A percentile compares a stretch with the other conserved stretches of the same genome.
These are phyloP conservation scores for Paecilomyces fulvus DNA, from an alignment of 2,329 filamentous ascomycete species.

Conservation along the genomic window DNA sequence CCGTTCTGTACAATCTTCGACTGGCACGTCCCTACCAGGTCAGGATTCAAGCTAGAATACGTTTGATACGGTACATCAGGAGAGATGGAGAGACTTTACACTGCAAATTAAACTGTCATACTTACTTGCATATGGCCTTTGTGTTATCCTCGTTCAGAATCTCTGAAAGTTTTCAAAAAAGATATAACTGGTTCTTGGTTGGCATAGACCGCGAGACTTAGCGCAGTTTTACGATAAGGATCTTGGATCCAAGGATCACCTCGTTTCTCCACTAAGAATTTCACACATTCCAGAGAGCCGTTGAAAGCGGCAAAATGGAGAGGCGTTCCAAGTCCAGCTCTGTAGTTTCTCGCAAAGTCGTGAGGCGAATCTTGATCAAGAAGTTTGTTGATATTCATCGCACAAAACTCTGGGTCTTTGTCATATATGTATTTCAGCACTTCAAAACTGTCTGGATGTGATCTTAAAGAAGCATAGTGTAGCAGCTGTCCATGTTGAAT, in stretches of 20 bases:
- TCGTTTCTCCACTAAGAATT: not conserved
- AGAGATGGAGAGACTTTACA: too few species aligned
- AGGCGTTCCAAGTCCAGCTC: not conserved
- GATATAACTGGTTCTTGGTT: not conserved
- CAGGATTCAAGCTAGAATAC: too few species aligned
- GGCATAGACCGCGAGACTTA: not conserved
- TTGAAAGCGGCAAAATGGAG: not conserved
- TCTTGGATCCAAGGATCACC: not conserved
- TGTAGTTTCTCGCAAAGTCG: not conserved
- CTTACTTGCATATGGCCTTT: too few species aligned
- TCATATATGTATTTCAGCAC: not conserved
- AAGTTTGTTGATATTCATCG: not conserved
- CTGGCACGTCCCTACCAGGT: too few species aligned
- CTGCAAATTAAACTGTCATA: too few species aligned
- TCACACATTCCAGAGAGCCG: not conserved
- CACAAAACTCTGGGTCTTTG: not conserved
- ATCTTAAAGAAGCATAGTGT: not conserved
- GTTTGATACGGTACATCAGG: too few species aligned
- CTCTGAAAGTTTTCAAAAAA: not conserved
- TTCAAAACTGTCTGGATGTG: not conserved
- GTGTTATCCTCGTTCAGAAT: not conserved
- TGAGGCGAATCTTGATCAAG: not conserved
- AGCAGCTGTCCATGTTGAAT: not conserved
- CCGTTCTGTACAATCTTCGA: not conserved
- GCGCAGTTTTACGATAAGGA: not conserved